These are phyloP conservation scores for Myriosclerotinia scirpicola DNA, from an alignment of 2,329 filamentous ascomycete genomes.

Conservation along the genomic window DNA sequence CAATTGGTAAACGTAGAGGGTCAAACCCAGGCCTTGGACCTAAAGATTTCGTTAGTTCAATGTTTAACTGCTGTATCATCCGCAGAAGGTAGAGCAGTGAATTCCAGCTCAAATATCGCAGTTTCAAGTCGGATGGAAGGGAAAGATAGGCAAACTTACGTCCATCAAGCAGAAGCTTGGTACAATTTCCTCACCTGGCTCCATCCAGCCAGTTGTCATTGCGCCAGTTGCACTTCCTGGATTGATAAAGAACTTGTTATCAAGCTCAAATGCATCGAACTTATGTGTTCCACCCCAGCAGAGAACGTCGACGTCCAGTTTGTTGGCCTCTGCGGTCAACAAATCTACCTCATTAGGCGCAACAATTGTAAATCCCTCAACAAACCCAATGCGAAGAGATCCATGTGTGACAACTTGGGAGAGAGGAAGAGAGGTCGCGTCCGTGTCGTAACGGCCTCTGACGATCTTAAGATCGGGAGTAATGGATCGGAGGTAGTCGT, in stretches of 20 bases:
- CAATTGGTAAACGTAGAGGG: conserved; percentile 90
- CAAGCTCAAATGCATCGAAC: conserved; percentile 71
- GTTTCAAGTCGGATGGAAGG: neutral
- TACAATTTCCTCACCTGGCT: conserved; percentile 67
- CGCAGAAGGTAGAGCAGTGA: too few relatives aligned
- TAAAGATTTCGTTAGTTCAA: conserved; percentile 42
- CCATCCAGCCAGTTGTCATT: conserved; percentile 57
- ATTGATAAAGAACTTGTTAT: conserved; percentile 74
- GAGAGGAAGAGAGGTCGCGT: conserved; percentile 63
- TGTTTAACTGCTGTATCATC: neutral
- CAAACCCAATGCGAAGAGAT: conserved; percentile 63
- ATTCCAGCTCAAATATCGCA: neutral
- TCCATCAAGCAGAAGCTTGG: conserved; percentile 98
- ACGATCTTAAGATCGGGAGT: conserved; percentile 71
- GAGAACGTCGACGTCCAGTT: conserved; percentile 66
- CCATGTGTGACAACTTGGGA: conserved; percentile 67
- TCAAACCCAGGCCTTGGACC: conserved; percentile 95
- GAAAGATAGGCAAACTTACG: conserved; percentile 57
- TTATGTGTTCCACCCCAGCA: conserved; percentile 68
- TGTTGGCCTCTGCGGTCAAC: conserved; percentile 66
- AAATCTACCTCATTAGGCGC: conserved; percentile 63
- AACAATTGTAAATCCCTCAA: conserved; percentile 68
- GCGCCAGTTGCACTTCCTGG: conserved; percentile 67
- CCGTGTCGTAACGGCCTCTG: conserved; percentile 65
- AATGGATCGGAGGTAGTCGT: conserved; percentile 75